Evolutionary conservation across 2,329 filamentous ascomycete genomes (phyloP), one percentile per base, ranked within the genome.

Genomic region (Zasmidium citrigriseum): DNA sequence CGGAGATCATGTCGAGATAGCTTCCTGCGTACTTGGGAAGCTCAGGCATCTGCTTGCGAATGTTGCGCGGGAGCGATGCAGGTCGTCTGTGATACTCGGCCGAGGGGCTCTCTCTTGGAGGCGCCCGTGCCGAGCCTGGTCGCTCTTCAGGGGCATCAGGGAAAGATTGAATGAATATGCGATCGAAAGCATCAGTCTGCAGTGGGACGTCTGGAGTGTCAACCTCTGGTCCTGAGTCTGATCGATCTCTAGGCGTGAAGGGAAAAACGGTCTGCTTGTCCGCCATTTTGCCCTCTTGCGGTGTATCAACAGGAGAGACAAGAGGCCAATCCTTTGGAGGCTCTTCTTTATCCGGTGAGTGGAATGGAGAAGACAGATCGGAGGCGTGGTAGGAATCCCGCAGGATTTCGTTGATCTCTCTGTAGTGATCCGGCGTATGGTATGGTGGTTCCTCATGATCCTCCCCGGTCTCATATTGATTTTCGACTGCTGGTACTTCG

Each of bases 121-220:
- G 46, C 21, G 29, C 45, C 29, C 29, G 22, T 5, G 25, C 22
- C 18, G 54, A 50, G 21, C 44, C 27, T 11, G 54, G 54, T 24
- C 52, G 52, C 24, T 46, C 52, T 29, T n/a, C 23, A 25, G 25
- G 41, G 11, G 57, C 47, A 25, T 38, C 45, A 4, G 69, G 71
- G 10, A 74, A 53, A 50, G 64, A 70, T 25, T 69, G 61, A 9
- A 74, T 67, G 54, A 73, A 73, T 54, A 69, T 67, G 21, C 62
- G 64, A 24, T 74, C 67, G 41, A 73, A 74, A 9, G 54, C 61
- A 56, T 73, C 67, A 10, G 67, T 69, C 27, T 63, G 64, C 25
- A 73, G 59, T 7, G 69, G 55, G 10, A 58, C 46, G 9, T 53
- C 58, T 2, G 67, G 65, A 20, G 60, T 67, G 11, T 57, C 44